Base-by-base conservation (phyloP, 148 eudicot genomes). In the Persicaria maculosa region DNA sequence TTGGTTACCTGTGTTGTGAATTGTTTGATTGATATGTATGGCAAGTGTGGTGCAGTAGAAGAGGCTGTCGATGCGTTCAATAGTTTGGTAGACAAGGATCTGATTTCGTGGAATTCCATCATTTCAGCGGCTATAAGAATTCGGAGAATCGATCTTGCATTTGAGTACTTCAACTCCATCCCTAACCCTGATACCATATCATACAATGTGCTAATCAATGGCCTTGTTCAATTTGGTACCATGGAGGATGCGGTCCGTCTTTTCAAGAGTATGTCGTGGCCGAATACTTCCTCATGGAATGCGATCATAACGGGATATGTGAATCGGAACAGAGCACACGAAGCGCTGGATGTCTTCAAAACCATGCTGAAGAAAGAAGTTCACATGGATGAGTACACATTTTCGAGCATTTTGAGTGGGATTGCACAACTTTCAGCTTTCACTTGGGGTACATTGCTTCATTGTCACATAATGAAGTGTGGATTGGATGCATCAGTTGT, bases 1-100 rank as follows among this genome's bases (percentile, higher is more conserved):
- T 78, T 81, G 10, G 82, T 83, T 55, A 76, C 84, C 72, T 70
- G 88, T 75, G 84, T 91, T 4, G 77, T 83, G 0, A 93, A 93
- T 58, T 91, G 94, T 76, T 85, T 93, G 85, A 88, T 93, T 77
- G 94, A 91, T 68, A 85, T 93, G 97, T 93, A 93, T 79, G 98
- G 97, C 10, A 89, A 88, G 76, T 91, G 90, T 22, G 78, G 84
- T 47, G 74, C 53, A 16, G 83, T 76, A 25, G 83, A 75, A 62
- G 89, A 80, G 6, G 90, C 93, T 4, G 78, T 77, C 11, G 40
- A 45, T 74, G 81, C 84, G 36, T 93, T 91, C 44, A 50, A 78
- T 53, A 58, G 54, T 62, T 75, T 85, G 85, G 53, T 47, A 74
- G 82, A 76, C 43, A 91, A 83, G 80, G 92, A 89, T 68, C 74